Conservation (phyloP, 768 basidiomycete species). For the Leccinum arenicola region DNA sequence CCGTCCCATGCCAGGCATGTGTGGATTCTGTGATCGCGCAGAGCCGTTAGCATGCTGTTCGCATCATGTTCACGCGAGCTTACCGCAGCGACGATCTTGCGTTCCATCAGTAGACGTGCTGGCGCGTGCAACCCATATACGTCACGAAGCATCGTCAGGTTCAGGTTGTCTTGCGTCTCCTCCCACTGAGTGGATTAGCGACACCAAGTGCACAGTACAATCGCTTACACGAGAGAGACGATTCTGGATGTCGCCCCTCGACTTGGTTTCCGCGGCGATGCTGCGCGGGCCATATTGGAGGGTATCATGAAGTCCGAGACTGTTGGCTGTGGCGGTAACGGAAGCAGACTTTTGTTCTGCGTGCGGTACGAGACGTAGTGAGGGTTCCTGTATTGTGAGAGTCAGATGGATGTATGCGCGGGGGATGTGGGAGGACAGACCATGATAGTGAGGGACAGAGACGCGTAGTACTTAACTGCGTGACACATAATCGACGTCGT, state of each 20-base stretch:
- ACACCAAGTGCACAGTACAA: background rate
- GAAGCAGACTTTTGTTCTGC: conserved; percentile 56
- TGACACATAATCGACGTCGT: conserved; percentile 28
- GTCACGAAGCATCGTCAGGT: conserved; percentile 81
- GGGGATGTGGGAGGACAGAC: conserved; percentile 6
- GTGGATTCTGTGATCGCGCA: conserved; percentile 48
- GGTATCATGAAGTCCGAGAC: conserved; percentile 84
- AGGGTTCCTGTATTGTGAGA: conserved; percentile 36
- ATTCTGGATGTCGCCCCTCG: conserved; percentile 57
- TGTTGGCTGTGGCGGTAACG: conserved; percentile 63
- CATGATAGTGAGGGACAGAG: conserved; percentile 20
- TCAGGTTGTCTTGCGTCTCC: conserved; percentile 84
- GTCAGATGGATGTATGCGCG: conserved; percentile 1
- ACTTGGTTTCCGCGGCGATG: conserved; percentile 71
- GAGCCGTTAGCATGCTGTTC: background rate
- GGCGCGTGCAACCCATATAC: conserved; percentile 87
- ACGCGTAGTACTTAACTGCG: conserved; percentile 21
- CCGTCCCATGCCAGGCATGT: conserved; percentile 59
- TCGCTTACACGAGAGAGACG: conserved; percentile 73
- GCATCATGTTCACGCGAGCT: conserved; percentile 3
- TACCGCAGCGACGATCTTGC: conserved; percentile 78
- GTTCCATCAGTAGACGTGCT: conserved; percentile 90
- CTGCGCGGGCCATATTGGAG: conserved; percentile 81
- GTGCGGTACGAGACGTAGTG: conserved; percentile 64
- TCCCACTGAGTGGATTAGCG: conserved; percentile 68